Evolutionary conservation across 1,284 basidiomycete species (phyloP).

Genomic region (Cryptococcus jaspeensis): DNA sequence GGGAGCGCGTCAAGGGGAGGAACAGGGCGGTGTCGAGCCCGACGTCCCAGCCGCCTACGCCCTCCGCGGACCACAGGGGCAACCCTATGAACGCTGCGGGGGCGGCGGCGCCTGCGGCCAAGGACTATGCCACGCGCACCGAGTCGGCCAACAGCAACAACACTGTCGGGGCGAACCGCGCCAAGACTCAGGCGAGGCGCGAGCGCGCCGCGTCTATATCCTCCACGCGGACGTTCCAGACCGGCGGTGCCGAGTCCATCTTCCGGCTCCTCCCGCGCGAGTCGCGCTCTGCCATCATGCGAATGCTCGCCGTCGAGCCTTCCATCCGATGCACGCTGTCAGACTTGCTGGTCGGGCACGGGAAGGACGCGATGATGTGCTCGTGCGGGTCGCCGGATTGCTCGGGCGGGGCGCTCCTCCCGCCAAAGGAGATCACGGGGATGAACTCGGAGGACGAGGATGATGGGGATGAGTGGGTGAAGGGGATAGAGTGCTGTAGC

Average conservation of each 20-base stretch:
- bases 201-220: conserved; percentile 47
- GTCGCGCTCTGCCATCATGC: conserved; percentile 78
- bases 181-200: conserved; percentile 39
- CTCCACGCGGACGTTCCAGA: conserved; percentile 63
- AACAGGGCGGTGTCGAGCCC: conserved; percentile 26
- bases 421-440: conserved; percentile 47
- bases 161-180: not conserved
- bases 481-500: conserved; percentile 69
- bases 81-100: not conserved
- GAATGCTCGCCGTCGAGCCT: conserved; percentile 93
- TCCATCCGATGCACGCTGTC: conserved; percentile 85
- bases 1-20: conserved; percentile 7
- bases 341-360: conserved; percentile 81
- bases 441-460: conserved; percentile 42
- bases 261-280: conserved; percentile 96
- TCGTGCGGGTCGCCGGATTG: conserved; percentile 61
- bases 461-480: conserved; percentile 62
- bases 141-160: not conserved
- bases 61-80: conserved; percentile 9
- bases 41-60: conserved; percentile 10
- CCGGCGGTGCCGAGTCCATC: conserved; percentile 89
- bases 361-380: conserved; percentile 72
- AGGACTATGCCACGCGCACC: no score
- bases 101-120: not conserved
- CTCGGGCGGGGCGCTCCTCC: conserved; percentile 51